phyloP scores from a whole-genome alignment of 768 basidiomycete species.

The Lactarius quietus region DNA sequence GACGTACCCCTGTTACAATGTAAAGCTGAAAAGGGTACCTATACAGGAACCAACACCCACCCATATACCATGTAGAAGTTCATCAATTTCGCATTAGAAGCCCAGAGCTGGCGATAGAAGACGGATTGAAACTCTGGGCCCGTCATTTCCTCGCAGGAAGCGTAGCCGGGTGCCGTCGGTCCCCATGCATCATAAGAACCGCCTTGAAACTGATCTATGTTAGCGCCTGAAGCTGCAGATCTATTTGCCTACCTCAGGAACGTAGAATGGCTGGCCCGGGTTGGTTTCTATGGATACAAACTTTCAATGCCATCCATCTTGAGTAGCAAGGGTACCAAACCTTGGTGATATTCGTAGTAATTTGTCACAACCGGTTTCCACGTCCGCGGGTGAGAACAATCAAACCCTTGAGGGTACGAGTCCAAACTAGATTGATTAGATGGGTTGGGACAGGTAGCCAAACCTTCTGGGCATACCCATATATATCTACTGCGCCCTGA shows the following conservation, averaged over 20 bases:
- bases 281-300: conserved; percentile 32
- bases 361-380: conserved; percentile 65
- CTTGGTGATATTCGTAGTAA: conserved; percentile 61
- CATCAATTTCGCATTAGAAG: conserved; percentile 75
- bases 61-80: conserved; percentile 87
- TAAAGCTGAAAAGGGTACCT: not conserved
- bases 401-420: conserved; percentile 74
- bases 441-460: not conserved
- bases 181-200: conserved; percentile 85
- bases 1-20: conserved; percentile 61
- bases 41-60: conserved; percentile 33
- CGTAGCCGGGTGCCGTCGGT: conserved; percentile 67
- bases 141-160: conserved; percentile 59
- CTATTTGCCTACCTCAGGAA: conserved; percentile 53
- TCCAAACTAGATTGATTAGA: conserved; percentile 36
- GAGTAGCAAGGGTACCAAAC: conserved; percentile 24
- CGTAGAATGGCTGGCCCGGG: conserved; percentile 59
- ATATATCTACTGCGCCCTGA: conserved; percentile 71
- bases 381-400: conserved; percentile 65
- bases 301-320: not conserved
- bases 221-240: not conserved
- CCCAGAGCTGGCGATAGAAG: conserved; percentile 76
- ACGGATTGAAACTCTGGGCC: conserved; percentile 75
- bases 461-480: conserved; percentile 45
- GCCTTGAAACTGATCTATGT: conserved; percentile 52